phyloP scores from a whole-genome alignment of 148 eudicot species.

The Beta vulgaris region DNA sequence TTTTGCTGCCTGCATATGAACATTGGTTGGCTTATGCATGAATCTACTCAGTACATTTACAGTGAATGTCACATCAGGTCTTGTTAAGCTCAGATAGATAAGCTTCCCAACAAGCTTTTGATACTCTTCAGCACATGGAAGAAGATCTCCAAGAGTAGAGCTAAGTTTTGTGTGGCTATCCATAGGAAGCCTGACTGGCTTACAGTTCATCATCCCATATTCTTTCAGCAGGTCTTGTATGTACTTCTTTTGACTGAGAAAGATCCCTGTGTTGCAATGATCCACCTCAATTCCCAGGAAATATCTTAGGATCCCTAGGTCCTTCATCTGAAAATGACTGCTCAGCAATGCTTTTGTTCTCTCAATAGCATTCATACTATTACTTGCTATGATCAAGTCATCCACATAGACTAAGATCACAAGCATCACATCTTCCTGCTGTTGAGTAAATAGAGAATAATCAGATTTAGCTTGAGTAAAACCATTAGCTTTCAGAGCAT shows the following conservation, averaged over 20 bases:
- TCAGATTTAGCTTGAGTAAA: too few relatives aligned
- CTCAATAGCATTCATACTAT: not conserved
- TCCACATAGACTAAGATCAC: not conserved
- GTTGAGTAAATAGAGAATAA: too few relatives aligned
- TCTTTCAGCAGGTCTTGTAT: not conserved
- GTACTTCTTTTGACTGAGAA: not conserved
- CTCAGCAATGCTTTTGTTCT: not conserved
- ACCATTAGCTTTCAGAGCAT: too few relatives aligned
- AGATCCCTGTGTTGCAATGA: not conserved
- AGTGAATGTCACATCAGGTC: too few relatives aligned
- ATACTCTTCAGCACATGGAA: not conserved
- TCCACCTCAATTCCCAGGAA: not conserved
- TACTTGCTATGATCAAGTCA: not conserved
- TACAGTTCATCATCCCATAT: not conserved
- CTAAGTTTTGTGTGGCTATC: not conserved
- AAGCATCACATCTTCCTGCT: not conserved
- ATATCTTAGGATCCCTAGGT: not conserved
- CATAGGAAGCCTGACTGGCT: not conserved
- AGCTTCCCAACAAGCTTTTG: not conserved
- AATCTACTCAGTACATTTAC: too few relatives aligned
- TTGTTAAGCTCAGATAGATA: not conserved
- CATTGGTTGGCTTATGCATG: too few relatives aligned
- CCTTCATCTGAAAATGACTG: not conserved
- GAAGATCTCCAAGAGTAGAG: not conserved
- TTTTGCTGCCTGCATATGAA: not conserved